Conservation (phyloP, 768 basidiomycete genomes). For the Pulveroboletus sp. region DNA sequence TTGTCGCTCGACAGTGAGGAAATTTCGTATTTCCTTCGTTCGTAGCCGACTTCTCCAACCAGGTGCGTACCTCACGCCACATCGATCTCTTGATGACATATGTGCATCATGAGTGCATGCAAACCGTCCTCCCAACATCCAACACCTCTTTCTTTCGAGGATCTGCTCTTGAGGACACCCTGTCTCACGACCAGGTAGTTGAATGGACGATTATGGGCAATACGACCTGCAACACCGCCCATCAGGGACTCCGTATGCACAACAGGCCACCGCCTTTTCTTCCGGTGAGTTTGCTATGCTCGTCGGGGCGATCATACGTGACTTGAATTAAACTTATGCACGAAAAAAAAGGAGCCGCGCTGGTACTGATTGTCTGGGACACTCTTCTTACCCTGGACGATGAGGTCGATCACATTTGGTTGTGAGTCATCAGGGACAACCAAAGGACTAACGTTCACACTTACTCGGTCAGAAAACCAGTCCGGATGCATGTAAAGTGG, state of each 20-base stretch:
- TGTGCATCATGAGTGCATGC: not conserved
- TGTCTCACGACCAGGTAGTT: not conserved
- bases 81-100: not conserved
- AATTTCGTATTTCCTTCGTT: too few relatives aligned
- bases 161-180: not conserved
- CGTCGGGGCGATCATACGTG: not conserved
- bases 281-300: conserved; percentile 8
- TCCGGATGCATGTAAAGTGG: conserved; percentile 11
- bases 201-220: not conserved
- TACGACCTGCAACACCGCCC: not conserved
- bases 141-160: not conserved
- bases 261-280: conserved; percentile 3
- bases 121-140: too few relatives aligned
- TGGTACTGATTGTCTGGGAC: conserved; percentile 14
- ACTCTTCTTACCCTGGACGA: conserved; percentile 13
- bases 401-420: conserved; percentile 19
- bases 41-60: too few relatives aligned
- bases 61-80: not conserved
- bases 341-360: conserved; percentile 10
- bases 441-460: not conserved
- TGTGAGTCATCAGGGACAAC: conserved; percentile 11
- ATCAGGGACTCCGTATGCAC: not conserved
- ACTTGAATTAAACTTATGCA: not conserved
- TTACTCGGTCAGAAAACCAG: conserved; percentile 2
- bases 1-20: too few relatives aligned